phyloP scores from a whole-genome alignment of 2,329 filamentous ascomycete species.

The Neofusicoccum ribis region DNA sequence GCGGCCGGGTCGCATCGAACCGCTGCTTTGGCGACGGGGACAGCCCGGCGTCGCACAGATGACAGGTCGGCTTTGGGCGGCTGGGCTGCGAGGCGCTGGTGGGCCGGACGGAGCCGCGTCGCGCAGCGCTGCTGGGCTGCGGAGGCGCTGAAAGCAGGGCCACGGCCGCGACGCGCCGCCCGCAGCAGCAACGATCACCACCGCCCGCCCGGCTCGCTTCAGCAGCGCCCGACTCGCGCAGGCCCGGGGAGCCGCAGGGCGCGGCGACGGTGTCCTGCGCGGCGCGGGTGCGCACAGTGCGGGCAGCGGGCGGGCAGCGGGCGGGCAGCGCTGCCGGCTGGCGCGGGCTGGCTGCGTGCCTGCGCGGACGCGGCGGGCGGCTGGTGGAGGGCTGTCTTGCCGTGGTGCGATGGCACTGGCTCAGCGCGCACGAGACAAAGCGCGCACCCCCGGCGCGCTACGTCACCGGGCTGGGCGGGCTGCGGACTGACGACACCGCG shows the following conservation, averaged over 20 bases:
- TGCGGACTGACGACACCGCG: slow-evolving; percentile 1
- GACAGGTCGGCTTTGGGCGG: neutral
- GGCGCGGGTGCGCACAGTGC: too few species aligned
- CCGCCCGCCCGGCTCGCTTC: neutral
- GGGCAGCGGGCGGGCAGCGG: too few species aligned
- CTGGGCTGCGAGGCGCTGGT: neutral
- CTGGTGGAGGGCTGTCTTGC: slow-evolving; percentile 1
- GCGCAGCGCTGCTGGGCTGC: neutral
- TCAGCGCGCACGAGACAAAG: slow-evolving; percentile 1
- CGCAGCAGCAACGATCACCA: slow-evolving; percentile 11
- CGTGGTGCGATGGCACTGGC: slow-evolving; percentile 1
- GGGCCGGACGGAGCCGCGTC: slow-evolving; percentile 12
- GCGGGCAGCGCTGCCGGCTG: too few species aligned
- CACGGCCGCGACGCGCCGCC: neutral
- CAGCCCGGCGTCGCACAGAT: slow-evolving; percentile 1
- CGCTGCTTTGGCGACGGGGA: neutral
- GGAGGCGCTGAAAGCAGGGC: slow-evolving; percentile 6
- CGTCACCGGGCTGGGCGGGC: neutral
- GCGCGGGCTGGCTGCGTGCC: too few species aligned
- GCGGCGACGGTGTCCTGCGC: neutral
- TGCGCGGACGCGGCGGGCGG: neutral
- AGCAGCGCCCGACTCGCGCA: neutral
- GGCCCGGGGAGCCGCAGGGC: neutral
- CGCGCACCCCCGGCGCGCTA: neutral
- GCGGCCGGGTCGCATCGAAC: slow-evolving; percentile 16